A percentile compares a stretch with the other conserved stretches of the same genome.
Conservation (phyloP, 2,329 filamentous ascomycete species). For the Tolypocladium pustulatum region DNA sequence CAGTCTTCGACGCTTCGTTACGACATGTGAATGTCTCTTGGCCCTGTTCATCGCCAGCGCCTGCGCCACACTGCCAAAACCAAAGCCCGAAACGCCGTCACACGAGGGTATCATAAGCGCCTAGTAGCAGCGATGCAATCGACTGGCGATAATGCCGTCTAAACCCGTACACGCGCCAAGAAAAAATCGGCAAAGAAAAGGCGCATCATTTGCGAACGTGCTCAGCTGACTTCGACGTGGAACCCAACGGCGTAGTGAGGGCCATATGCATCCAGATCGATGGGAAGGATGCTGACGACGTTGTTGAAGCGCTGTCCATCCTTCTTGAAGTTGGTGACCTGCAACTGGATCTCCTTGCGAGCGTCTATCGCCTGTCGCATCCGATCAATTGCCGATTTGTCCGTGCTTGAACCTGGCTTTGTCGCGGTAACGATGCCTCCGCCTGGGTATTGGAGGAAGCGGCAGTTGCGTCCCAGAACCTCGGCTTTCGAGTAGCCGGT, state of each 20-base stretch:
- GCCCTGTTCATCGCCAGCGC: background rate
- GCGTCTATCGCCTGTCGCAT: conserved; percentile 35
- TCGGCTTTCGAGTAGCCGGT: conserved; percentile 70
- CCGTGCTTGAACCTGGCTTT: background rate
- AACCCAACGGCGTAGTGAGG: conserved; percentile 73
- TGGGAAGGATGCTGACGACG: conserved; percentile 73
- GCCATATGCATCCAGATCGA: conserved; percentile 53
- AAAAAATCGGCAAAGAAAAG: background rate
- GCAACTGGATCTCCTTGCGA: conserved; percentile 34
- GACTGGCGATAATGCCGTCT: background rate
- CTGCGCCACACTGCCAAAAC: background rate
- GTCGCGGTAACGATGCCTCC: conserved; percentile 22
- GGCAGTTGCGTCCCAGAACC: conserved; percentile 70
- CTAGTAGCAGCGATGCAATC: background rate
- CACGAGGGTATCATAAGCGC: conserved; percentile 1
- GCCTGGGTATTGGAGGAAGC: conserved; percentile 70
- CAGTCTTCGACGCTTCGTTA: background rate
- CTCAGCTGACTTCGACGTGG: conserved; percentile 52
- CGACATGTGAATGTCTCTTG: background rate
- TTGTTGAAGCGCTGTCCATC: conserved; percentile 74
- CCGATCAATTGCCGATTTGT: conserved; percentile 45
- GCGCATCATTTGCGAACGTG: too few relatives aligned
- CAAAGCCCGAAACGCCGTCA: background rate
- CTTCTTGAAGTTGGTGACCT: conserved; percentile 71
- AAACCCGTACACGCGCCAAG: background rate